Base-by-base conservation (phyloP, 1,284 basidiomycete genomes). In the Austroboletus novae-zelandiae region DNA sequence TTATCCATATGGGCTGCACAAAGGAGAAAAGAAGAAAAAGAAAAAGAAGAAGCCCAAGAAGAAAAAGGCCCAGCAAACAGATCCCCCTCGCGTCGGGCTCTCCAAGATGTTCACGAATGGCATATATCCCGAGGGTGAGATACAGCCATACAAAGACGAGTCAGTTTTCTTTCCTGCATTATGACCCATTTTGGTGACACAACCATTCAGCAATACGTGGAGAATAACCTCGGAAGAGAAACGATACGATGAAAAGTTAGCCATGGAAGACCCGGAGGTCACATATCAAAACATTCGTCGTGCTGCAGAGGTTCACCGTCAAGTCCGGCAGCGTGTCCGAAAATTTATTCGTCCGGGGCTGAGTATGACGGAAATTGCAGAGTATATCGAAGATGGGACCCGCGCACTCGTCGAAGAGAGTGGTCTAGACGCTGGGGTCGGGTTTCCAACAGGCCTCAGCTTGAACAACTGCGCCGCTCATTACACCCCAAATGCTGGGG, bases 361-460 rank as follows among this genome's bases (percentile, higher is more conserved):
- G 91, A 81, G 79, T 32, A 93, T 95, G 89, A 96, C 85, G 2
- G 91, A 98, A 61, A 98, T 99, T 61, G 96, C 87, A 23, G 85
- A 99, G 58, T 80, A 87, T 62, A 95, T 99, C 61, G 97, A 99
- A 72, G 84, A 96, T 62, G 89, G 91, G 11, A 91, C 89, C 29
- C 79, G 96, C 41, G 86, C 94, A 9, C 73, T 98, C 25, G 93
- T 97, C 0, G 97, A 99, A 71, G 93, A 89, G 71, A 83, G 89
- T 59, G 94, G 93, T 1, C 72, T 97, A 53, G 85, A 94, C 55
- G 76, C 82, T 52, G 91, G 97, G 13, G 79, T 99, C 63, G 94
- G 95, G 15, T 94, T 99, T 75, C 97, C 97, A n/a, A 99, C 96
- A 2, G 97, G 97, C 32, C 74, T 99, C 56, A 95, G 86, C 69